phyloP scores from a whole-genome alignment of 179 eudicot genomes.

The Spergularia azorica region DNA sequence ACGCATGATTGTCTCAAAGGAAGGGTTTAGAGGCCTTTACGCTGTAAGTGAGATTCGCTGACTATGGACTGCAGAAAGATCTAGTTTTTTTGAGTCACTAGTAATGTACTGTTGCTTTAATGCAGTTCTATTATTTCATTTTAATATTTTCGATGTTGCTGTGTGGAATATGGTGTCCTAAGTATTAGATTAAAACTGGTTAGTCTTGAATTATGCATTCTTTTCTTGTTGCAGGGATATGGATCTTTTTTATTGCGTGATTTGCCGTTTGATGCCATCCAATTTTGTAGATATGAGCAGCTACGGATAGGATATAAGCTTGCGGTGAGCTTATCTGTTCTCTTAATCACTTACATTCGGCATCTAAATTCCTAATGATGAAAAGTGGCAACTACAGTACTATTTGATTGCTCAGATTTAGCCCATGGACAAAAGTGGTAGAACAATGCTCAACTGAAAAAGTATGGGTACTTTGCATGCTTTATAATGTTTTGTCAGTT shows the following conservation, averaged over 20 bases:
- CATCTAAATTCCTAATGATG: too few species aligned
- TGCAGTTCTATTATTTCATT: too few species aligned
- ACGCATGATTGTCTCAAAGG: constrained; percentile 69
- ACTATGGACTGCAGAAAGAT: background rate
- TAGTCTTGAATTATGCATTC: background rate
- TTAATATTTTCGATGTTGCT: background rate
- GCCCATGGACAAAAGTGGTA: too few species aligned
- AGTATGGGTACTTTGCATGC: too few species aligned
- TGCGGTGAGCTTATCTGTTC: constrained; percentile 54
- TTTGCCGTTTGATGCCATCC: constrained; percentile 94
- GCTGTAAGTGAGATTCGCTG: constrained; percentile 52
- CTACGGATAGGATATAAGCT: constrained; percentile 87
- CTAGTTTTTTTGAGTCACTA: background rate
- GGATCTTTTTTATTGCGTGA: constrained; percentile 91
- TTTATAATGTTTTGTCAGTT: too few species aligned
- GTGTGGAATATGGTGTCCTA: background rate
- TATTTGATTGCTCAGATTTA: too few species aligned
- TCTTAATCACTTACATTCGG: background rate
- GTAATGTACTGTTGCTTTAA: background rate
- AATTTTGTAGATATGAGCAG: constrained; percentile 95
- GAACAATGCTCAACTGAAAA: too few species aligned
- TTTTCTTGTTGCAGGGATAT: constrained; percentile 63
- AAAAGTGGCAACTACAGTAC: too few species aligned
- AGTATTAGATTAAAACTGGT: background rate
- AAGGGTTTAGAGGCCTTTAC: constrained; percentile 84